These are phyloP conservation scores for Taiozyma sp. DNA, from an alignment of 1,139 yeast genomes.

Conservation along the genomic window DNA sequence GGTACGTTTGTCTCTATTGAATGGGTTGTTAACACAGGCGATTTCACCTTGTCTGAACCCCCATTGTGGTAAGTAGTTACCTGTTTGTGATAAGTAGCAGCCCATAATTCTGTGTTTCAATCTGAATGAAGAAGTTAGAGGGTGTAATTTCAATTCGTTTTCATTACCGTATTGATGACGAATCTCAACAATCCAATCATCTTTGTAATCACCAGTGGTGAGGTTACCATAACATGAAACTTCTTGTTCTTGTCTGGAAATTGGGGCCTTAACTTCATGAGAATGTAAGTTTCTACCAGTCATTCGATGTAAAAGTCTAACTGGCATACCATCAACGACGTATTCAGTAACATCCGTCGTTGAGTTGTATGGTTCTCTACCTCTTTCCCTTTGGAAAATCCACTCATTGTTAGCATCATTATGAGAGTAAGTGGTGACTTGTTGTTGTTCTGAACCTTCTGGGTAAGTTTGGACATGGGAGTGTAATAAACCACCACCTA, in stretches of 20 bases:
- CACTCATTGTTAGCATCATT: conserved; percentile 91
- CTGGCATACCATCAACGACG: conserved; percentile 64
- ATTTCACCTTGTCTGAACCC: conserved; percentile 99
- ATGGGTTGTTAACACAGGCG: conserved; percentile 72
- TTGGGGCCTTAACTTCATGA: conserved; percentile 77
- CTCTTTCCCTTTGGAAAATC: conserved; percentile 75
- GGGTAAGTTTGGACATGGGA: conserved; percentile 94
- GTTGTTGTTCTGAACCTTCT: conserved; percentile 94
- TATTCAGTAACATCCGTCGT: conserved; percentile 47
- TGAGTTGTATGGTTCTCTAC: conserved; percentile 45
- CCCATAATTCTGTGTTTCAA: conserved; percentile 59
- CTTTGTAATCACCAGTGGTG: conserved; percentile 84
- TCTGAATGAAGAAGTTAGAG: conserved; percentile 83
- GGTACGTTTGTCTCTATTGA: conserved; percentile 83
- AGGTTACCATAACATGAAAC: conserved; percentile 92
- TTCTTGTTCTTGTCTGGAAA: conserved; percentile 66
- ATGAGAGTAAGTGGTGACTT: conserved; percentile 90
- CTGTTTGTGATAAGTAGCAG: conserved; percentile 86
- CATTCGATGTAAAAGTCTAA: conserved; percentile 71
- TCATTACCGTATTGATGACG: conserved; percentile 73
- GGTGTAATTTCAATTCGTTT: conserved; percentile 64
- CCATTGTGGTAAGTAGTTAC: conserved; percentile 85
- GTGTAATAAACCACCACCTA: conserved; percentile 88
- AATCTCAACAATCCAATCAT: conserved; percentile 90
- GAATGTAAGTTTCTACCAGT: conserved; percentile 93